Conservation (phyloP, 345 rosid species). For the Hibiscus syriacus region DNA sequence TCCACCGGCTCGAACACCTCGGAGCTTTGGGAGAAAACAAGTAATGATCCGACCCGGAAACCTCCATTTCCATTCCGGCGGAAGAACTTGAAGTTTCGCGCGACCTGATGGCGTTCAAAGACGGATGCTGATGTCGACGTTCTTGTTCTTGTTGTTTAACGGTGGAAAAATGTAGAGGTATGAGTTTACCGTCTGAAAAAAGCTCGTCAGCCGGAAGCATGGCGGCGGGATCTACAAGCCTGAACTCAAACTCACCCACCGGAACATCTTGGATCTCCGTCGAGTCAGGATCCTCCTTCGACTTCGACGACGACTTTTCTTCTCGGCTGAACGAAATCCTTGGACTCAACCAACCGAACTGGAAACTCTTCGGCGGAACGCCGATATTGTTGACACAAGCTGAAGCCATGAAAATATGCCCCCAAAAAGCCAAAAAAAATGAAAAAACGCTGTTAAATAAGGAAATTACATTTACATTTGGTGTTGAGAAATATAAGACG, state of each 20-base stretch:
- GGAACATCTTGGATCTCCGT: slow-evolving; percentile 21
- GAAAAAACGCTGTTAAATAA: too few species aligned
- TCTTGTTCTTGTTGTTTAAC: not conserved
- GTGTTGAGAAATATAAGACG: not conserved
- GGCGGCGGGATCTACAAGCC: slow-evolving; percentile 70
- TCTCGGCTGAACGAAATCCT: slow-evolving; percentile 50
- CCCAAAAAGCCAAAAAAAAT: too few species aligned
- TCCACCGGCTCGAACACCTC: slow-evolving; percentile 87
- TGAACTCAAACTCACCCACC: slow-evolving; percentile 70
- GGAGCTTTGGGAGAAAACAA: slow-evolving; percentile 76
- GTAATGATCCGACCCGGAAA: slow-evolving; percentile 35
- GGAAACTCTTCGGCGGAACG: slow-evolving; percentile 44
- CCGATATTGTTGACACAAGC: slow-evolving; percentile 69
- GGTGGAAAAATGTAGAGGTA: slow-evolving; percentile 54
- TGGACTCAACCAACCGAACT: slow-evolving; percentile 56
- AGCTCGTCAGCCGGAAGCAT: slow-evolving; percentile 94
- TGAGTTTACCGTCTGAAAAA: slow-evolving; percentile 75
- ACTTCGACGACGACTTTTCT: slow-evolving; percentile 19
- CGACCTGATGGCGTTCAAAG: slow-evolving; percentile 21
- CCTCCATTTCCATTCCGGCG: slow-evolving; percentile 31
- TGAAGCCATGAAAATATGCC: slow-evolving; percentile 49
- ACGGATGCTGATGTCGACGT: not conserved
- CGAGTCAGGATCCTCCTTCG: slow-evolving; percentile 15
- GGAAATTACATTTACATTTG: too few species aligned
- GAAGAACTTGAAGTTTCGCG: slow-evolving; percentile 30